Base-by-base conservation (phyloP, 768 basidiomycete genomes). In the Tremella yokohamensis region DNA sequence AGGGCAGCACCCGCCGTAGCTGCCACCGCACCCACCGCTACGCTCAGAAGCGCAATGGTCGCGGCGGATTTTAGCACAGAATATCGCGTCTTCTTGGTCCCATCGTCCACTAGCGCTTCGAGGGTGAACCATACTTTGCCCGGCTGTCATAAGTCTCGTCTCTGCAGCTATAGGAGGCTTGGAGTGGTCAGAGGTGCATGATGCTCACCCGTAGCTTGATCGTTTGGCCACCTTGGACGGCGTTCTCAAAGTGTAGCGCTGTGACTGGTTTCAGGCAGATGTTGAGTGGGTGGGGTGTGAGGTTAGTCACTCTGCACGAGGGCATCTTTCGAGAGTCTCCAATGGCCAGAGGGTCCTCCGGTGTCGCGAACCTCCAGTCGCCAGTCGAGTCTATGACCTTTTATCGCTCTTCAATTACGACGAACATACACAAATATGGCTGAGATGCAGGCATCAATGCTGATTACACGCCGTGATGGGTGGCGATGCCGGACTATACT, bases 241-340 rank as follows among this genome's bases (percentile, higher is more conserved):
- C 47, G 47, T 74, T 74, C 64, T 74, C 70, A 44, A 74, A 74
- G 54, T 74, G 70, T 19, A 74, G 50, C 3, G 72, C 72, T 29
- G 72, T 72, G 51, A 74, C 70, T 51, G 72, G 72, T 44, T 74
- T 74, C 52, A 74, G 54, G 58, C 69, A 64, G 58, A 74, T 65
- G 57, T 74, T 74, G 49, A 74, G 64, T 8, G 63, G 59, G 16
- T 61, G 57, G 11, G 58, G 16, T 2, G 72, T 74, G 40, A 65
- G 61, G 44, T 74, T 74, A 7, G 68, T 69, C 9, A 74, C 57
- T 15, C 72, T 57, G 54, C 70, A 71, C 1, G 70, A 72, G 1
- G 72, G 72, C 72, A 74, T 74, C 7, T 2, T 49, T 34, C 29
- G 29, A 34, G 29, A 4, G 29, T 4, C 29, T 34, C n/a, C 29